Percentiles rank a stretch among this genome's conserved stretches.
Evolutionary conservation across 176 grass and related monocot genomes (phyloP).

Genomic region (Tillandsia leiboldiana): DNA sequence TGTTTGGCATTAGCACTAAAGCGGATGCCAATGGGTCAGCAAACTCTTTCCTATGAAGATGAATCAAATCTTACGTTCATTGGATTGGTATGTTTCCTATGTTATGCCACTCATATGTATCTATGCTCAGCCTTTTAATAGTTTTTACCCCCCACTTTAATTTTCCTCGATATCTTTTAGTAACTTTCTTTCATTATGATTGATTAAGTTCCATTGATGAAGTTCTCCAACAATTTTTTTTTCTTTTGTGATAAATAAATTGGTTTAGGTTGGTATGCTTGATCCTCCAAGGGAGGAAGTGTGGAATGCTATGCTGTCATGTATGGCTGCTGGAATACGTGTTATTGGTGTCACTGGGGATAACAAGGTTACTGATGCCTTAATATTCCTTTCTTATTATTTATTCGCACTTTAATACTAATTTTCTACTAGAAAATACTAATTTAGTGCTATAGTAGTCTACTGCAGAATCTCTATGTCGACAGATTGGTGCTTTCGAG

Average conservation of each 20-base stretch:
- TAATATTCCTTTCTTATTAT: constrained; percentile 9
- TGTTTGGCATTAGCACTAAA: constrained; percentile 94
- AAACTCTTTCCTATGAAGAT: constrained; percentile 71
- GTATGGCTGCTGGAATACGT: constrained; percentile 95
- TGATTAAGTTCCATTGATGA: constrained; percentile 10
- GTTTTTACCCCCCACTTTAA: background rate
- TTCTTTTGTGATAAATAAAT: constrained; percentile 3
- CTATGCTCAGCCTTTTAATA: background rate
- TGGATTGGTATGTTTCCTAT: constrained; percentile 63
- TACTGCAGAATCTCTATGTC: constrained; percentile 91
- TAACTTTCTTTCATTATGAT: constrained; percentile 4
- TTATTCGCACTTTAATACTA: constrained; percentile 2
- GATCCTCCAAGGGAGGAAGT: constrained; percentile 99
- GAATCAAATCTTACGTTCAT: constrained; percentile 94
- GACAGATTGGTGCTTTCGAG: constrained; percentile 85
- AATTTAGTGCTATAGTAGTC: constrained; percentile 46
- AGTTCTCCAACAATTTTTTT: constrained; percentile 24
- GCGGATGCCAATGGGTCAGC: constrained; percentile 75
- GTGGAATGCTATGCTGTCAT: constrained; percentile 67
- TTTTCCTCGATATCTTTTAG: background rate
- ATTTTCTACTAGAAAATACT: constrained; percentile 19
- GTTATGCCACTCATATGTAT: background rate
- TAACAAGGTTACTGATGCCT: constrained; percentile 59
- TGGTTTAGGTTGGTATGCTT: constrained; percentile 82
- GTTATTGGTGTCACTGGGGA: constrained; percentile 98